phyloP scores from a whole-genome alignment of 805 yeast genomes.

The Wickerhamiella vanderwaltii region DNA sequence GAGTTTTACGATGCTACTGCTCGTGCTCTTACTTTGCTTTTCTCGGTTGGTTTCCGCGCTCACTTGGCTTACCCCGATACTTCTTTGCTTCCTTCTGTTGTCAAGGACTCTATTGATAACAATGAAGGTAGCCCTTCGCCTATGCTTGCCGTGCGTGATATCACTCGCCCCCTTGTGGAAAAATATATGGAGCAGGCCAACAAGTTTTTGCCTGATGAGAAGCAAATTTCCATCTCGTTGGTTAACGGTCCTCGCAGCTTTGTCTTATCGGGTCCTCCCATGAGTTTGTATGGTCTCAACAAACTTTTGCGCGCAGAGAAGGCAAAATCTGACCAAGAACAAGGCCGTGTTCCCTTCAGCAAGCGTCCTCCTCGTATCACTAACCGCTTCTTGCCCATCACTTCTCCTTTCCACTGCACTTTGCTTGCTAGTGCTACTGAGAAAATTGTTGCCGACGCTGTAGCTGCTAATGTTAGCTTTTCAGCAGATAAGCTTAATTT shows the following conservation, averaged over 20 bases:
- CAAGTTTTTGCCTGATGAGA: slow-evolving; percentile 82
- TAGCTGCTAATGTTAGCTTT: slow-evolving; percentile 46
- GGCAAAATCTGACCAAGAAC: slow-evolving; percentile 89
- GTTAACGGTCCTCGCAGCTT: slow-evolving; percentile 91
- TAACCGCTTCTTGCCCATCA: slow-evolving; percentile 86
- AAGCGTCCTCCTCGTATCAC: slow-evolving; percentile 91
- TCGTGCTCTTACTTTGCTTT: slow-evolving; percentile 72
- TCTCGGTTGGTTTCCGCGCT: slow-evolving; percentile 89
- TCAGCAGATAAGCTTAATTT: slow-evolving; percentile 45
- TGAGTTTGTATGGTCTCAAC: slow-evolving; percentile 90
- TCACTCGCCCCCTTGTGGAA: slow-evolving; percentile 69
- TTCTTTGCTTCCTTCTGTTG: slow-evolving; percentile 82
- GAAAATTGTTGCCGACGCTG: slow-evolving; percentile 53
- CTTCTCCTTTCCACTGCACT: slow-evolving; percentile 94
- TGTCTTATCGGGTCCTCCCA: slow-evolving; percentile 97
- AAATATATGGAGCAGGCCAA: slow-evolving; percentile 73
- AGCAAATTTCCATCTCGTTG: slow-evolving; percentile 81
- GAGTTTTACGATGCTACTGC: slow-evolving; percentile 58
- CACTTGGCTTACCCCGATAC: slow-evolving; percentile 86
- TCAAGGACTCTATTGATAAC: slow-evolving; percentile 82
- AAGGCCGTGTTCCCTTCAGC: slow-evolving; percentile 84
- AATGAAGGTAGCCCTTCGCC: slow-evolving; percentile 97
- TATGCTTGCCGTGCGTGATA: slow-evolving; percentile 88
- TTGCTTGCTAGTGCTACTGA: slow-evolving; percentile 62
- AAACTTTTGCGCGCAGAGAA: slow-evolving; percentile 84